Evolutionary conservation across 2,329 filamentous ascomycete species (phyloP).

Genomic region (Juglanconis sp.): DNA sequence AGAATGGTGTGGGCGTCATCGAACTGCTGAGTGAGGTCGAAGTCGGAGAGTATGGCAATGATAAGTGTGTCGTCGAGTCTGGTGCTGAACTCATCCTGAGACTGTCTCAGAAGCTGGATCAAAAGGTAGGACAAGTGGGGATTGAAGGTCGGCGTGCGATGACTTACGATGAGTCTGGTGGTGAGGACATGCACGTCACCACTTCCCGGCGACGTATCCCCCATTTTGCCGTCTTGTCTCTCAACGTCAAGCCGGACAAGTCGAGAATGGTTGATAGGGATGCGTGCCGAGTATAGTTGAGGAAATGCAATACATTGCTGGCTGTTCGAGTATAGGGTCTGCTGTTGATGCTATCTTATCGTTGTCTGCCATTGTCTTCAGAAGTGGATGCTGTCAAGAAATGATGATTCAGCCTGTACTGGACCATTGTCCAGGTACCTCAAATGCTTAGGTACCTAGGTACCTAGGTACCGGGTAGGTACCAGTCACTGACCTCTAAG

Average conservation of each 20-base stretch:
- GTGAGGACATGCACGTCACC: conserved; percentile 10
- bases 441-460: too few relatives aligned
- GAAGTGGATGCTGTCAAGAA: too few relatives aligned
- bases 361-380: too few relatives aligned
- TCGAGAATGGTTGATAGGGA: not conserved
- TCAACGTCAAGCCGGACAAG: not conserved
- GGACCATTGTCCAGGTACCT: too few relatives aligned
- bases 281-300: too few relatives aligned
- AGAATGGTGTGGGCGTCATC: conserved; percentile 57
- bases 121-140: not conserved
- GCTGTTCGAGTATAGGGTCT: too few relatives aligned
- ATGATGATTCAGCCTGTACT: too few relatives aligned
- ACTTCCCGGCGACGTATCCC: conserved; percentile 1
- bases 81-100: conserved; percentile 67
- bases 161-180: conserved; percentile 10
- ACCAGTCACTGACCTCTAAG: too few relatives aligned
- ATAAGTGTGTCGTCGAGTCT: conserved; percentile 76
- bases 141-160: not conserved
- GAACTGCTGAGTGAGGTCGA: conserved; percentile 57
- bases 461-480: too few relatives aligned
- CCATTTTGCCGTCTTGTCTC: not conserved
- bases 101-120: not conserved
- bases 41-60: conserved; percentile 72
- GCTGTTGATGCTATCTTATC: too few relatives aligned
- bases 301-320: too few relatives aligned